phyloP scores from a whole-genome alignment of 176 grass and related monocot genomes.

The Aegilops umbellulata region DNA sequence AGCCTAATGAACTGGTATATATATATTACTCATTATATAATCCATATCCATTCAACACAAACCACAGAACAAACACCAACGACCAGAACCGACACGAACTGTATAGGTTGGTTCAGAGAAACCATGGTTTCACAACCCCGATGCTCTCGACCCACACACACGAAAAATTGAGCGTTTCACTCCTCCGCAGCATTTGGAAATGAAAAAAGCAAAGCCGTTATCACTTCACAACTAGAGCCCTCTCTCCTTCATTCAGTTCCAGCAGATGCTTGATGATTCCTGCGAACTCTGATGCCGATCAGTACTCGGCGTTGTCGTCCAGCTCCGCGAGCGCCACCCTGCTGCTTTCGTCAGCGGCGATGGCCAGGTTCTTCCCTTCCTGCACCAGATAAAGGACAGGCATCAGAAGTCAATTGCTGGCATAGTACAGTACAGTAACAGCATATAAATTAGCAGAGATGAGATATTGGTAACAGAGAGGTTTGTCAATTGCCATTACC shows the following conservation, averaged over 20 bases:
- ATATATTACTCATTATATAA: not conserved
- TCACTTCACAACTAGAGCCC: conserved; percentile 39
- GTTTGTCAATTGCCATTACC: conserved; percentile 10
- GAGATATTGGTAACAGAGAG: not conserved
- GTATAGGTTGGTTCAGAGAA: conserved; percentile 34
- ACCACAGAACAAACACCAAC: not conserved
- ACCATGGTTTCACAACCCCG: conserved; percentile 54
- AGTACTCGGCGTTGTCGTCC: conserved; percentile 39
- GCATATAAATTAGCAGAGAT: not conserved
- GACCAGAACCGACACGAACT: not conserved
- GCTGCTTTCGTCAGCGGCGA: not conserved
- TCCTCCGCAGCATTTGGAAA: not conserved
- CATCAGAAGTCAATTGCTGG: not conserved
- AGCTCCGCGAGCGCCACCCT: conserved; percentile 42
- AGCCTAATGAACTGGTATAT: not conserved
- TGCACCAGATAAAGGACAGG: conserved; percentile 1
- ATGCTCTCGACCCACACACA: not conserved
- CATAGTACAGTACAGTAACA: not conserved
- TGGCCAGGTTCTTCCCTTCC: not conserved
- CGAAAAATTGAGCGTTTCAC: conserved; percentile 10
- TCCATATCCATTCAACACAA: not conserved
- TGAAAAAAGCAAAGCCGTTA: conserved; percentile 25
- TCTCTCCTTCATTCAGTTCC: conserved; percentile 8
- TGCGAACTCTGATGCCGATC: not conserved
- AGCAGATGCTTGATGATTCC: not conserved